phyloP scores from a whole-genome alignment of 2,329 filamentous ascomycete species.

The Proliferodiscus dingleyae region DNA sequence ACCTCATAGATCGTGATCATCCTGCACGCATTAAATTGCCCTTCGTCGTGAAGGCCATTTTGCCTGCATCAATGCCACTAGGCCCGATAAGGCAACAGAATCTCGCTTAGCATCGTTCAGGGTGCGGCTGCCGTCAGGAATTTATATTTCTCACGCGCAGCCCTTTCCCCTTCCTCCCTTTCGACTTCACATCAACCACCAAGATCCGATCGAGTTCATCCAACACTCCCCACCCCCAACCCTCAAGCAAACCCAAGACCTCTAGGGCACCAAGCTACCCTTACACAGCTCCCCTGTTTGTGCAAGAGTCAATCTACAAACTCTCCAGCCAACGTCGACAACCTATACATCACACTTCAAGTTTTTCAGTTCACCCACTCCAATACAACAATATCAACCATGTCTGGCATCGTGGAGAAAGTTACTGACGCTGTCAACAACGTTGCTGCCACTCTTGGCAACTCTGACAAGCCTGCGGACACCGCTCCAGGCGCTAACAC shows the following conservation, averaged over 20 bases:
- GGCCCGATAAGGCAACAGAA: not conserved
- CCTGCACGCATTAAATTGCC: too few species aligned
- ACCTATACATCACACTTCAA: conserved; percentile 43
- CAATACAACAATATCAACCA: conserved; percentile 50
- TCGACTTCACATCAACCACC: conserved; percentile 19
- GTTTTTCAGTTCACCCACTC: conserved; percentile 43
- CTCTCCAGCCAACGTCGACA: conserved; percentile 37
- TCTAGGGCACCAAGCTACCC: conserved; percentile 92
- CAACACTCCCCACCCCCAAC: conserved; percentile 25
- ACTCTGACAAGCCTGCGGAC: conserved; percentile 47
- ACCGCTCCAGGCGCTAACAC: too few species aligned
- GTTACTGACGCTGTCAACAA: conserved; percentile 66
- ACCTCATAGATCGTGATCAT: too few species aligned
- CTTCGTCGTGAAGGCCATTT: not conserved
- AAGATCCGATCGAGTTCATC: conserved; percentile 30
- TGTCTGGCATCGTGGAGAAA: conserved; percentile 80
- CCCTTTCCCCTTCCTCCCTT: conserved; percentile 5
- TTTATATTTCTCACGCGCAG: conserved; percentile 12
- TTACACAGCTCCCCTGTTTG: conserved; percentile 62
- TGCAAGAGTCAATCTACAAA: conserved; percentile 58
- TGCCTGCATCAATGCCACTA: too few species aligned
- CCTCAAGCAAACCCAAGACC: conserved; percentile 32
- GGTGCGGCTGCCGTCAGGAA: not conserved
- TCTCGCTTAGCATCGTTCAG: not conserved
- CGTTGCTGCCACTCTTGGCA: conserved; percentile 65